Evolutionary conservation across 495 filamentous ascomycete genomes (phyloP), one percentile per base, ranked within the genome.

Genomic region (Beverwykella pulmonaria): DNA sequence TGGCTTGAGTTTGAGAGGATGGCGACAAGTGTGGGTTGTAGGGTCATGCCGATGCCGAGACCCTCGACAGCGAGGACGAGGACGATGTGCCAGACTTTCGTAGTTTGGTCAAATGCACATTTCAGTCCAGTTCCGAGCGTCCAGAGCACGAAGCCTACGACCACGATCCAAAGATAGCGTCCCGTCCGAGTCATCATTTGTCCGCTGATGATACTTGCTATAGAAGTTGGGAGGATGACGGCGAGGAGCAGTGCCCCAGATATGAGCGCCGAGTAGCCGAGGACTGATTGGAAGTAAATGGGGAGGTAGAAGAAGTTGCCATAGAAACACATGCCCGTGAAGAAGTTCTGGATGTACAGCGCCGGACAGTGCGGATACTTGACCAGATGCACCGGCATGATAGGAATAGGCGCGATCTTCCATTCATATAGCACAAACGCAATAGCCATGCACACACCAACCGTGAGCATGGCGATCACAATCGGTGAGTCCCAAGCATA

Each of bases 21-120:
- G 9, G 86, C 86, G n/a, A 89, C 82, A 0, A 89, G 76, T 17
- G 80, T 75, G 15, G 86, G 86, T 66, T 88, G 86, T 65, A 87
- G 86, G 15, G 81, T 81, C 54, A 76, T 77, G n/a, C 86, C 87
- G 4, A 85, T 71, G 2, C 86, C 86, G 2, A 80, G 67, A 12
- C 87, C 87, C 29, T 82, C 75, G 15, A 87, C 70, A 4, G 77
- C 70, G 19, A 87, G 79, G n/a, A 83, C 78, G 10, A 85, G 70
- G 17, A 81, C 78, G 53, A 87, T 83, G 17, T 81, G 72, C n/a
- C 72, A 82, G 4, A 79, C 75, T 59, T 78, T 75, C 1, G 83
- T 84, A 19, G 72, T 70, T 26, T 74, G 71, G 27, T 80, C 73
- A 67, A 86, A 86, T 5, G 82, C 59, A 7, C 85, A 74, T 56